Percentiles rank a stretch among this genome's conserved stretches.
Evolutionary conservation across 2,329 filamentous ascomycete species (phyloP).

Genomic region (Clarireedia monteithiana): DNA sequence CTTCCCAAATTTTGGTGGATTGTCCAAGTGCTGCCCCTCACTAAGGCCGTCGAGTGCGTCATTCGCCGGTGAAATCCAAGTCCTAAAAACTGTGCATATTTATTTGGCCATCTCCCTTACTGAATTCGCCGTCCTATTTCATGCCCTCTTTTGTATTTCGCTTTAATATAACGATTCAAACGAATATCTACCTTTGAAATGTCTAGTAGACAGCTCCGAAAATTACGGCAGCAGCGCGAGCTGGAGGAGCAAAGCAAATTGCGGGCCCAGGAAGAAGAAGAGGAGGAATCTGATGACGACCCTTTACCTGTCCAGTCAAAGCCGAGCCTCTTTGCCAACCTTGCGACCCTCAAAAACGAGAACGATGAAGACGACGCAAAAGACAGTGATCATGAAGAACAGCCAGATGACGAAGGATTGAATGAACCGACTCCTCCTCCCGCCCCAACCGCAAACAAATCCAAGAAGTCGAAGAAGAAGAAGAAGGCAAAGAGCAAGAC

Average conservation of each 20-base stretch:
- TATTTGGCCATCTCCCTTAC: no score
- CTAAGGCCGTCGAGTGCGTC: background rate
- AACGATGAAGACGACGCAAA: constrained; percentile 30
- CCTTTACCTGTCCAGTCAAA: constrained; percentile 31
- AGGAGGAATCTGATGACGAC: constrained; percentile 26
- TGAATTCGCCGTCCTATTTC: no score
- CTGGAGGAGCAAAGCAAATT: constrained; percentile 20
- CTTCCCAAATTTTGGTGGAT: background rate
- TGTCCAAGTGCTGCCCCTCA: background rate
- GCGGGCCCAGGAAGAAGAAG: constrained; percentile 19
- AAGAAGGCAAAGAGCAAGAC: constrained; percentile 28
- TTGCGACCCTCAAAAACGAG: constrained; percentile 38
- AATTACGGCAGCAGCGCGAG: constrained; percentile 29
- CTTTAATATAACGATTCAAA: background rate
- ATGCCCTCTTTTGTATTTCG: background rate
- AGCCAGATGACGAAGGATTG: constrained; percentile 26
- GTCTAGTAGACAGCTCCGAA: constrained; percentile 31
- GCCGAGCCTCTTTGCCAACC: constrained; percentile 45
- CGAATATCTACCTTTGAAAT: constrained; percentile 5
- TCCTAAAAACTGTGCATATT: no score
- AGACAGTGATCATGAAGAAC: constrained; percentile 26
- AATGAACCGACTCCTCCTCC: constrained; percentile 25
- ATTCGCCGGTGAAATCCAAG: background rate
- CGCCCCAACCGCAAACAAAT: constrained; percentile 30
- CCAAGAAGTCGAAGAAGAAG: constrained; percentile 50